Evolutionary conservation across 2,329 filamentous ascomycete genomes (phyloP), one percentile per base, ranked within the genome.

Genomic region (Aspergillus melleus): DNA sequence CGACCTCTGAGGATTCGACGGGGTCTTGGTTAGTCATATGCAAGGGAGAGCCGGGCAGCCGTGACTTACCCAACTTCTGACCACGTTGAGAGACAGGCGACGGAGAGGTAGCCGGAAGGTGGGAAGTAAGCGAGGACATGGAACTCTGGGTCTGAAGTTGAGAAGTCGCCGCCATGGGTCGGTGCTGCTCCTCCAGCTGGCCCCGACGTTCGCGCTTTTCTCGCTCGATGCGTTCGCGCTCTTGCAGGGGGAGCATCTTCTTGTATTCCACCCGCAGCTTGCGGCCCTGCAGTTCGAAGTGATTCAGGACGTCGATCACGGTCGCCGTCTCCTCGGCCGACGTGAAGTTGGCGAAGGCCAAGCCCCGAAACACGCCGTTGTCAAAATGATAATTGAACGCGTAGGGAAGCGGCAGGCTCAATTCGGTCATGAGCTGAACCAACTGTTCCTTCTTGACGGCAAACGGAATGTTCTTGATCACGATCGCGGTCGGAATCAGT

Each of bases 351-450:
- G 95, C 95, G 80, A 99, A 99, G 2, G 95, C 95, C 54, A 99
- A 82, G 6, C 95, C 95, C 59, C 95, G 85, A 81, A 99, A 99
- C 29, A 99, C 93, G 29, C 95, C 95, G 70, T 96, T 96, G 74
- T 99, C 95, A 73, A 99, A 99, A 77, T 99, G 95, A 72, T 99
- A 98, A 82, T 99, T 99, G 83, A 99, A 99, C 12, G 95, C 95
- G 73, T 99, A 99, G 0, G 95, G 95, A 67, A 98, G 86, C 1
- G 95, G 95, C 44, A 99, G 85, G 66, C 92, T 90, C 84, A 98
- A 86, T 20, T 96, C 91, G 9, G 93, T 91, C 95, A 99, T 99
- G 67, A 97, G 84, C 63, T 89, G 87, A 36, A 96, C 91, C 44
- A 99, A 84, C 70, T 94, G 92, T 78, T 99, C 95, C 79, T 98